Evolutionary conservation across 2,329 filamentous ascomycete species (phyloP).

Genomic region (Fusarium aywerte): DNA sequence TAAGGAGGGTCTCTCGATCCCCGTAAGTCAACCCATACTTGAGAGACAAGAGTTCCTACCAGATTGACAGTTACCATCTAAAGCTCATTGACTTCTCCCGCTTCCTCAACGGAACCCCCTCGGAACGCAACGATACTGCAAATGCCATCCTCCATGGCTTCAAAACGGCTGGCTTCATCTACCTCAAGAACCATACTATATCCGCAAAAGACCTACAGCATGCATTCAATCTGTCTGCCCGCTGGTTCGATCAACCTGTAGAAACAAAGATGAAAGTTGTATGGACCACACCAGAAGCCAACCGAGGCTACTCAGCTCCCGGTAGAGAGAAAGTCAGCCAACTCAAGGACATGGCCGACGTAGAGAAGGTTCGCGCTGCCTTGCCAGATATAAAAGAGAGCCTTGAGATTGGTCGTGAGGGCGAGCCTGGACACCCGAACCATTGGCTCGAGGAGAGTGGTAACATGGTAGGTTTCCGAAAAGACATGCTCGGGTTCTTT

Average conservation of each 20-base stretch:
- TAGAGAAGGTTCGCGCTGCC: slow-evolving; percentile 66
- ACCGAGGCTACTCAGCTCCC: slow-evolving; percentile 76
- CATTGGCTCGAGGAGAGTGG: slow-evolving; percentile 71
- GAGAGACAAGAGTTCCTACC: background rate
- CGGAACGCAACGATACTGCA: slow-evolving; percentile 72
- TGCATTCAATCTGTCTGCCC: slow-evolving; percentile 74
- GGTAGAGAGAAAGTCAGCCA: slow-evolving; percentile 78
- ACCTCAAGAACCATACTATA: slow-evolving; percentile 84
- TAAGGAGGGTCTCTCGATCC: slow-evolving; percentile 65
- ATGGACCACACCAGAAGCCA: slow-evolving; percentile 78
- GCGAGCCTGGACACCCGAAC: slow-evolving; percentile 72
- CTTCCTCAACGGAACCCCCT: slow-evolving; percentile 72
- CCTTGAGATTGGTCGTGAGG: slow-evolving; percentile 72
- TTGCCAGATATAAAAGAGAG: slow-evolving; percentile 74
- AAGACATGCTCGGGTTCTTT: slow-evolving; percentile 80
- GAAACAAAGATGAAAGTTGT: slow-evolving; percentile 72
- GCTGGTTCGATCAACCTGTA: slow-evolving; percentile 74
- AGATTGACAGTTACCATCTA: background rate
- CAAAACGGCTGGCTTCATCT: slow-evolving; percentile 88
- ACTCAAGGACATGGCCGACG: slow-evolving; percentile 63
- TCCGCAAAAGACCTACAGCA: slow-evolving; percentile 65
- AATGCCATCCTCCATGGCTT: slow-evolving; percentile 81
- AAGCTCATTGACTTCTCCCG: slow-evolving; percentile 69
- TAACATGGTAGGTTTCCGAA: slow-evolving; percentile 66
- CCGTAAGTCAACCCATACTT: slow-evolving; percentile 53